Conservation (phyloP, 1,284 basidiomycete genomes). For the Cutaneotrichosporon cutaneum region DNA sequence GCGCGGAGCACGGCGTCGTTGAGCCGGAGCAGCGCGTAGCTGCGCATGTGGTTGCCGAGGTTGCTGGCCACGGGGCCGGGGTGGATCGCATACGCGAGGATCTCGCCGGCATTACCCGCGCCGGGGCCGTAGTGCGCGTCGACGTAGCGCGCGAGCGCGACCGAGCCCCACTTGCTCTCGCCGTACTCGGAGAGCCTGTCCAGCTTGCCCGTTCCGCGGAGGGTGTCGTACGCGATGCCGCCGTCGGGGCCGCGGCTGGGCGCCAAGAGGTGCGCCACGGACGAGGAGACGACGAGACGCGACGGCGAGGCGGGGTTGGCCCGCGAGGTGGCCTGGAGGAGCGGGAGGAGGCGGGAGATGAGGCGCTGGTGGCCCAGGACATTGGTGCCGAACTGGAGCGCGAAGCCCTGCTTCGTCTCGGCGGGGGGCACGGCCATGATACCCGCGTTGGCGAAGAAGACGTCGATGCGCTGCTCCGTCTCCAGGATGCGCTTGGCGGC, state of each 20-base stretch:
- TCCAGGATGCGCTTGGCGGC: constrained; percentile 57
- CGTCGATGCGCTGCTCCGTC: constrained; percentile 47
- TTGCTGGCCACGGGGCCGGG: constrained; percentile 43
- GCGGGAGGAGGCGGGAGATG: constrained; percentile 58
- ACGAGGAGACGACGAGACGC: constrained; percentile 59
- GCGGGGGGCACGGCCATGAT: constrained; percentile 54
- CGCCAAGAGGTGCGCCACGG: constrained; percentile 47
- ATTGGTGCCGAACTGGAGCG: constrained; percentile 60
- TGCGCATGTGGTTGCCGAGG: constrained; percentile 30
- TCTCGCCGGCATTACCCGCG: constrained; percentile 18
- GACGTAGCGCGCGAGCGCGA: constrained; percentile 37
- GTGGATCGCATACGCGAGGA: constrained; percentile 39
- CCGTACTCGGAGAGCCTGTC: constrained; percentile 51
- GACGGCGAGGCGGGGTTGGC: constrained; percentile 36
- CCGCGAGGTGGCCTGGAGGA: constrained; percentile 52
- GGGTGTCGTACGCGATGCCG: constrained; percentile 34
- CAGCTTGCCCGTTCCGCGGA: constrained; percentile 29
- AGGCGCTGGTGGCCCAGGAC: constrained; percentile 58
- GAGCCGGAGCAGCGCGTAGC: background rate
- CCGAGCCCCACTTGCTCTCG: constrained; percentile 58
- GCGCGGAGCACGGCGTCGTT: constrained; percentile 40
- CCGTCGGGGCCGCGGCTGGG: constrained; percentile 6
- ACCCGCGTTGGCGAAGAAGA: constrained; percentile 58
- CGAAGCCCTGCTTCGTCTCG: constrained; percentile 60
- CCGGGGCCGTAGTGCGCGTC: constrained; percentile 26